phyloP scores from a whole-genome alignment of 768 basidiomycete species.

The Roridomyces roridus region DNA sequence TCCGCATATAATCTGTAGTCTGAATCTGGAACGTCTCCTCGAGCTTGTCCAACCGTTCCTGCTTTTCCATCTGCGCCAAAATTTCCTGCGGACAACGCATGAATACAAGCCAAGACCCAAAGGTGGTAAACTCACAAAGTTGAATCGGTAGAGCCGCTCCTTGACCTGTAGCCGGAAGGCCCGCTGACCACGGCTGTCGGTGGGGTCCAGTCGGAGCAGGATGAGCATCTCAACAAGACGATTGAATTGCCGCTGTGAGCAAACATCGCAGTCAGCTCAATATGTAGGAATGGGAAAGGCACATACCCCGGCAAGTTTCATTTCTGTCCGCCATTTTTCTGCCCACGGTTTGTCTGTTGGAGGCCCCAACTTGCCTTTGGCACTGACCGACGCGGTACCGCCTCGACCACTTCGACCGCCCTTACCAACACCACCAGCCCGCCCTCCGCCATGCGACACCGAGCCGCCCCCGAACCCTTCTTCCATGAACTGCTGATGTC shows the following conservation, averaged over 20 bases:
- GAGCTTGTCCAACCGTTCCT: slow-evolving; percentile 87
- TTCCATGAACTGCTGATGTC: slow-evolving; percentile 66
- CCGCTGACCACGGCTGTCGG: slow-evolving; percentile 57
- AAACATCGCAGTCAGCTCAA: slow-evolving; percentile 7
- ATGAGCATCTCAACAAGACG: slow-evolving; percentile 92
- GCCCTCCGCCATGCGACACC: slow-evolving; percentile 57
- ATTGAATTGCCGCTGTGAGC: slow-evolving; percentile 93
- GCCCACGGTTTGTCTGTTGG: slow-evolving; percentile 80
- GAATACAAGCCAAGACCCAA: not conserved
- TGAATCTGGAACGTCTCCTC: slow-evolving; percentile 94
- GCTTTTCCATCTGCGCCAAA: slow-evolving; percentile 84
- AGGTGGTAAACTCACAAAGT: slow-evolving; percentile 69
- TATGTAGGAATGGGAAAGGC: not conserved
- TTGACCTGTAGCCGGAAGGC: slow-evolving; percentile 92
- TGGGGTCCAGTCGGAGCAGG: slow-evolving; percentile 69
- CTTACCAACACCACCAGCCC: slow-evolving; percentile 51
- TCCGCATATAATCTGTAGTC: slow-evolving; percentile 81
- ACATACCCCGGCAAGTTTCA: slow-evolving; percentile 88
- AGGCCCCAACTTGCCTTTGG: slow-evolving; percentile 73
- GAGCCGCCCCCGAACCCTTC: slow-evolving; percentile 66
- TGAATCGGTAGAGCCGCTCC: slow-evolving; percentile 93
- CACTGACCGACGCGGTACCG: slow-evolving; percentile 18
- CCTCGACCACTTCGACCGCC: slow-evolving; percentile 31
- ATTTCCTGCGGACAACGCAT: slow-evolving; percentile 65
- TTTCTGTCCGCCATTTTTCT: slow-evolving; percentile 78